Evolutionary conservation across 192 early-diverging fungal species (phyloP), one percentile per base, ranked within the genome.

Genomic region (Nowakowskiella sp.): DNA sequence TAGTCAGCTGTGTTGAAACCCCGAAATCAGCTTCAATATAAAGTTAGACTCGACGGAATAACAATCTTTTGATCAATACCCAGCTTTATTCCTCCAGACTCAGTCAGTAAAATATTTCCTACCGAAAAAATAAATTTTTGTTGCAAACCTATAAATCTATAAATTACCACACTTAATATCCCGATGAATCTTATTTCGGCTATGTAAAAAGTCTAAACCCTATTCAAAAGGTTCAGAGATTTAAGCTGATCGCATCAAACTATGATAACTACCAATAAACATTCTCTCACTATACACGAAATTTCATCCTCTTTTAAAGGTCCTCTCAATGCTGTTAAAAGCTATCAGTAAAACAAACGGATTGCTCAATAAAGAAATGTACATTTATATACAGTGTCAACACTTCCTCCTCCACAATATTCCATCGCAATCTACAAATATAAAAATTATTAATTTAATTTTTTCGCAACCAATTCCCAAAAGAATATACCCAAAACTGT

Each of bases 351-450:
- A n/a, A 2, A 65, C 13, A 73, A 9, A 19, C 44, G 8, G n/a
- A 51, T 25, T 3, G 8, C 32, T 30, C 21, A 39, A 39, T n/a
- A 9, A n/a, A 2, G 7, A 53, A n/a, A 9, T 45, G 3, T 60
- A 77, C 78, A 55, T 45, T 77, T 80, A 47, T 72, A 76, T 9
- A 59, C 49, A 2, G 61, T 63, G 49, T 82, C 79, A 8, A 81
- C 74, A 6, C 62, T 64, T 16, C 79, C 79, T n/a, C 79, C 79
- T 13, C 77, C 79, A 51, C 77, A 80, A 50, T 61, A 81, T 51
- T 82, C 77, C 79, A 82, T 82, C 6, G 63, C 71, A 42, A 81
- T 80, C 73, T 30, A 31, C 6, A 22, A 16, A 29, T 23, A 29
- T 28, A 28, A 25, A 29, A 60, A 25, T 16, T 43, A 44, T n/a